These are phyloP conservation scores for Aspergillus uvarum DNA, from an alignment of 2,329 filamentous ascomycete species.

Conservation along the genomic window DNA sequence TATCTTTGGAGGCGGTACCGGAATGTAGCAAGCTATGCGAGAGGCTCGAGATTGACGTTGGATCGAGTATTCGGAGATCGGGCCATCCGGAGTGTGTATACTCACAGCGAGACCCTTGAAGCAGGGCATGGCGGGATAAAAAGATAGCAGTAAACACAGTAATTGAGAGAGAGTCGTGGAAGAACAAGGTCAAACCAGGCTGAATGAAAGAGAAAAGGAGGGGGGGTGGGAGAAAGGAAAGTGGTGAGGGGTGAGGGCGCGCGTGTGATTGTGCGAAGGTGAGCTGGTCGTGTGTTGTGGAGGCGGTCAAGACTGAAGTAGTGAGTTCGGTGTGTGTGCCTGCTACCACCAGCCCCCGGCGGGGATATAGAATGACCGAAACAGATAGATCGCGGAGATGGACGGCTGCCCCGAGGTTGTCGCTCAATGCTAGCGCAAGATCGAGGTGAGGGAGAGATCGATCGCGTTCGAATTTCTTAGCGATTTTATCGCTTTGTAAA, in stretches of 20 bases:
- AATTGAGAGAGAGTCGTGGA: neutral
- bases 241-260: neutral
- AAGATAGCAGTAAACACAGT: neutral
- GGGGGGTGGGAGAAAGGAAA: slow-evolving; percentile 1
- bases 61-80: slow-evolving; percentile 88
- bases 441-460: neutral
- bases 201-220: neutral
- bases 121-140: slow-evolving; percentile 69
- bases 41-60: slow-evolving; percentile 89
- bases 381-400: neutral
- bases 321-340: slow-evolving; percentile 10
- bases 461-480: neutral
- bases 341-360: slow-evolving; percentile 9
- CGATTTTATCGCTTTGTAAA: neutral
- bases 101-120: slow-evolving; percentile 99
- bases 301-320: slow-evolving; percentile 26
- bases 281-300: slow-evolving; percentile 24
- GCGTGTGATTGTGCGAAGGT: slow-evolving; percentile 7
- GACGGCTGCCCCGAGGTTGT: neutral
- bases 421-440: neutral
- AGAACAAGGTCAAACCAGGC: neutral
- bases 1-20: slow-evolving; percentile 84
- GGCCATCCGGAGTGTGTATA: slow-evolving; percentile 79
- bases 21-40: slow-evolving; percentile 95
- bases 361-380: neutral